These are phyloP conservation scores for Rhizopus delemar DNA, from an alignment of 371 early-diverging fungal species.

Conservation along the genomic window DNA sequence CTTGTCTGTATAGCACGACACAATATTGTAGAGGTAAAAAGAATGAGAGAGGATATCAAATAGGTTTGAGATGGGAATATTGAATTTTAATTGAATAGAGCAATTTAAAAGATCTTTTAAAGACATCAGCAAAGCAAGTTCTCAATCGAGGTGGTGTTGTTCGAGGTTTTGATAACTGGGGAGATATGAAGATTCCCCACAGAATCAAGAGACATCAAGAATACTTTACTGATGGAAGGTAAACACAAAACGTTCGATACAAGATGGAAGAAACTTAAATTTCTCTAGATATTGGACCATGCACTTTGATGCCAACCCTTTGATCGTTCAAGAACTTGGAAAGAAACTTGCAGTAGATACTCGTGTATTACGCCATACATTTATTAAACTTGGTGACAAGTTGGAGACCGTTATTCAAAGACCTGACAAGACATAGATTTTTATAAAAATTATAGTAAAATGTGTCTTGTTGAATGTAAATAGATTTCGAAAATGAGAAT, in stretches of 20 bases:
- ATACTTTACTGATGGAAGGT: slow-evolving; percentile 66
- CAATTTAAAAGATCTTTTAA: slow-evolving; percentile 67
- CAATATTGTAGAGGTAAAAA: slow-evolving; percentile 54
- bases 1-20: slow-evolving; percentile 68
- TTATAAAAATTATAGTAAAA: too few species aligned
- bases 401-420: slow-evolving; percentile 59
- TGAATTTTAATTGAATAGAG: slow-evolving; percentile 32
- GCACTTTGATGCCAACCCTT: slow-evolving; percentile 79
- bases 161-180: slow-evolving; percentile 69
- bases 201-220: slow-evolving; percentile 71
- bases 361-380: slow-evolving; percentile 75
- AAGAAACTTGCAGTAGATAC: slow-evolving; percentile 71
- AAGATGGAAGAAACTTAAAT: not conserved
- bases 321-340: slow-evolving; percentile 58
- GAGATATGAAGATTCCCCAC: slow-evolving; percentile 62
- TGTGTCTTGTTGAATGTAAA: too few species aligned
- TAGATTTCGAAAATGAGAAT: too few species aligned
- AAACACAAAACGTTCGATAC: slow-evolving; percentile 4
- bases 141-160: slow-evolving; percentile 80
- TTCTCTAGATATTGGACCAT: slow-evolving; percentile 69
- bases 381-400: slow-evolving; percentile 74
- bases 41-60: not conserved
- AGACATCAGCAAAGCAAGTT: slow-evolving; percentile 67
- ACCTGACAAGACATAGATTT: slow-evolving; percentile 57
- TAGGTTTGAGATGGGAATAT: not conserved